These are phyloP conservation scores for Cyphellophora europaea DNA, from an alignment of 2,329 filamentous ascomycete genomes.

Conservation along the genomic window DNA sequence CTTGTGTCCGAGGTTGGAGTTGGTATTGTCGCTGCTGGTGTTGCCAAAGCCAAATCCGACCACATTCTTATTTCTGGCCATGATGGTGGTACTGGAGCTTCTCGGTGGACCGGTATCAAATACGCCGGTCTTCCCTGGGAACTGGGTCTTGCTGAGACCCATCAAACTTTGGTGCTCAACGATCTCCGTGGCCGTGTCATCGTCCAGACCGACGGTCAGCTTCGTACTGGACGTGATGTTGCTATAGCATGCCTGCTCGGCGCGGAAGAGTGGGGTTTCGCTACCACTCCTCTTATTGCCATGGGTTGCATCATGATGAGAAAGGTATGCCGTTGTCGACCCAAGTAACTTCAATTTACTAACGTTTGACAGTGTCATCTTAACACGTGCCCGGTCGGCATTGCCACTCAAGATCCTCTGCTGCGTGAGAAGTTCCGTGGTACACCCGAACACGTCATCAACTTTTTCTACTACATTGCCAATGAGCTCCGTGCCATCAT, in stretches of 20 bases:
- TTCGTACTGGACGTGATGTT: slow-evolving; percentile 85
- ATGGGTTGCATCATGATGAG: slow-evolving; percentile 97
- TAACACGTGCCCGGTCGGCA: slow-evolving; percentile 85
- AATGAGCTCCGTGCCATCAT: slow-evolving; percentile 96
- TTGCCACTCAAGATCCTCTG: slow-evolving; percentile 91
- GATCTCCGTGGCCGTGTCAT: slow-evolving; percentile 91
- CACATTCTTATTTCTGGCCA: slow-evolving; percentile 96
- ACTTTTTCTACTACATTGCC: slow-evolving; percentile 97
- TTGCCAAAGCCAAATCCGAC: slow-evolving; percentile 93
- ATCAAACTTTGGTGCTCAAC: slow-evolving; percentile 92
- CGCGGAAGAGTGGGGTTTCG: slow-evolving; percentile 97
- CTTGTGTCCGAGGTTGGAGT: slow-evolving; percentile 96
- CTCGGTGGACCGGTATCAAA: slow-evolving; percentile 97
- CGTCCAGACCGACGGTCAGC: slow-evolving; percentile 91
- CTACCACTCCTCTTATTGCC: slow-evolving; percentile 85
- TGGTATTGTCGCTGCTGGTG: slow-evolving; percentile 93
- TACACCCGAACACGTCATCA: slow-evolving; percentile 92
- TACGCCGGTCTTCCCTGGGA: slow-evolving; percentile 97
- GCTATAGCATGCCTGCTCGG: slow-evolving; percentile 90
- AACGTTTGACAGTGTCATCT: slow-evolving; percentile 17
- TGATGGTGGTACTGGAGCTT: slow-evolving; percentile 93
- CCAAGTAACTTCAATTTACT: neutral
- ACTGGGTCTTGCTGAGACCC: slow-evolving; percentile 89
- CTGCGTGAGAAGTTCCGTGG: slow-evolving; percentile 88
- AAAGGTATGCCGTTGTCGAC: slow-evolving; percentile 36